A percentile compares a stretch with the other conserved stretches of the same genome.
Evolutionary conservation across 768 basidiomycete genomes (phyloP).

Genomic region (Lepiota brunneoincarnata): DNA sequence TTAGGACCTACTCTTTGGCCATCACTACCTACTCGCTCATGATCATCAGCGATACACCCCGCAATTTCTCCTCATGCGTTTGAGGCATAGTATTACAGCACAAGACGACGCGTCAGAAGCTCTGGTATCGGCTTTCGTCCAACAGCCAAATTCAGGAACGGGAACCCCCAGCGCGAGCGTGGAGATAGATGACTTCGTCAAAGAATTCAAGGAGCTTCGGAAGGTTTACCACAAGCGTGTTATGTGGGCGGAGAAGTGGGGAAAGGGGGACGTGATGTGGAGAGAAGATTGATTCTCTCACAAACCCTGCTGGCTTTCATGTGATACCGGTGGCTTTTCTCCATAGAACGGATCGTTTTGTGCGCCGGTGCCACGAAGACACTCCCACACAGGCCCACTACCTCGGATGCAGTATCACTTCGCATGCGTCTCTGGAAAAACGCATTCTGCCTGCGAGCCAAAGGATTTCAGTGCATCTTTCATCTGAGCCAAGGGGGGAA

Average conservation of each 20-base stretch:
- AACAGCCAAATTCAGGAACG: slow-evolving; percentile 43
- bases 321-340: background rate
- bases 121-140: slow-evolving; percentile 80
- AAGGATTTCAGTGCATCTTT: no score
- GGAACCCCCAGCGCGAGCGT: slow-evolving; percentile 38
- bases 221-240: slow-evolving; percentile 93
- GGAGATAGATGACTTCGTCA: slow-evolving; percentile 85
- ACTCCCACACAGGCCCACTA: no score
- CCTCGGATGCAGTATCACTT: no score
- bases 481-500: no score
- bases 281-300: slow-evolving; percentile 50
- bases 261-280: slow-evolving; percentile 83
- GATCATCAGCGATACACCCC: slow-evolving; percentile 69
- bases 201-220: slow-evolving; percentile 80
- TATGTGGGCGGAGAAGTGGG: slow-evolving; percentile 89
- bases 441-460: no score
- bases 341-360: no score
- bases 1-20: slow-evolving; percentile 24
- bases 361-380: no score
- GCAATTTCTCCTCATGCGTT: slow-evolving; percentile 84
- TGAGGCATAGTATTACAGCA: slow-evolving; percentile 83
- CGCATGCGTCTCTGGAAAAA: no score
- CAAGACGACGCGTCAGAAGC: slow-evolving; percentile 90
- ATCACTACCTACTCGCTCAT: background rate
- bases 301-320: background rate